These are phyloP conservation scores for Trichomonas tenax DNA, from an alignment of 208 protist genomes.

Conservation along the genomic window DNA sequence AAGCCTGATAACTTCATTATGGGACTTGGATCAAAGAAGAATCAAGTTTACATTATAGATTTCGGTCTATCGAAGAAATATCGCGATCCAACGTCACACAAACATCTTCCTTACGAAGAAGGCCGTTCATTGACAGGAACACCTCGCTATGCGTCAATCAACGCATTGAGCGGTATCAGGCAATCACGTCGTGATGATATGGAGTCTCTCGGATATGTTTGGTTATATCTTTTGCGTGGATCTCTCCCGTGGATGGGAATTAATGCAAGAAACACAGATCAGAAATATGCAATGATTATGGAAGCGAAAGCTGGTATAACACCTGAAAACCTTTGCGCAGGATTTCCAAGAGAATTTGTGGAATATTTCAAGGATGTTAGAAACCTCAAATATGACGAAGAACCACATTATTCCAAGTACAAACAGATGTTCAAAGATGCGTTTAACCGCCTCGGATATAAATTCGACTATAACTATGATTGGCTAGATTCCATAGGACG, in stretches of 20 bases:
- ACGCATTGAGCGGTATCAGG: slow-evolving; percentile 92
- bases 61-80: slow-evolving; percentile 91
- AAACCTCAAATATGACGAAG: slow-evolving; percentile 84
- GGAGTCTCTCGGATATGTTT: slow-evolving; percentile 88
- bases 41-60: slow-evolving; percentile 39
- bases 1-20: slow-evolving; percentile 11
- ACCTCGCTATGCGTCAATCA: slow-evolving; percentile 91
- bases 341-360: slow-evolving; percentile 65
- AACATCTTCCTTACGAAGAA: slow-evolving; percentile 96
- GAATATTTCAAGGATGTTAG: slow-evolving; percentile 89
- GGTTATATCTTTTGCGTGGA: slow-evolving; percentile 94
- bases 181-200: slow-evolving; percentile 47
- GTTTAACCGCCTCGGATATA: slow-evolving; percentile 85
- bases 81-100: slow-evolving; percentile 78
- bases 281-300: background rate
- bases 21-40: slow-evolving; percentile 37
- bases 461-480: slow-evolving; percentile 91
- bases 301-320: slow-evolving; percentile 53
- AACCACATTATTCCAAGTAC: slow-evolving; percentile 93
- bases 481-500: slow-evolving; percentile 51
- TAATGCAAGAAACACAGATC: slow-evolving; percentile 20
- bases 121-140: slow-evolving; percentile 95
- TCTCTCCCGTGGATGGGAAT: slow-evolving; percentile 90
- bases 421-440: slow-evolving; percentile 63
- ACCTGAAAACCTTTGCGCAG: slow-evolving; percentile 78